Conservation (phyloP, 768 basidiomycete species). For the Lentinula guzmanii region DNA sequence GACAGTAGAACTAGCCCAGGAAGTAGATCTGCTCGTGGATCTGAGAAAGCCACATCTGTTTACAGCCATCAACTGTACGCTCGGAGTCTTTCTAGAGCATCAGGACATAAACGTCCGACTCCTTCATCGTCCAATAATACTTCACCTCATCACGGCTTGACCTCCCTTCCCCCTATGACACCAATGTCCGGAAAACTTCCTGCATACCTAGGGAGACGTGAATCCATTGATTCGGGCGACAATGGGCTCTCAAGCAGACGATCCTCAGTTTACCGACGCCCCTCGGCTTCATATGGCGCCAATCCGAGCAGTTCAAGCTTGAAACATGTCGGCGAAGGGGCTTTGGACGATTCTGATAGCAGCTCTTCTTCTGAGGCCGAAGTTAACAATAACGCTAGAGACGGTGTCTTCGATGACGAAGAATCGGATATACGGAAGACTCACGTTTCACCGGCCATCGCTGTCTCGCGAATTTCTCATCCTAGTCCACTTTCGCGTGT, state of each 20-base stretch:
- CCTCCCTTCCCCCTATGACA: constrained; percentile 40
- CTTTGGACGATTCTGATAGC: constrained; percentile 66
- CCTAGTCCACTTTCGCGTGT: constrained; percentile 67
- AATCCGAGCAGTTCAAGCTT: constrained; percentile 38
- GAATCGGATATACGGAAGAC: constrained; percentile 15
- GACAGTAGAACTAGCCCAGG: constrained; percentile 21
- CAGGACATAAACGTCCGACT: constrained; percentile 37
- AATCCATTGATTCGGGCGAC: constrained; percentile 25
- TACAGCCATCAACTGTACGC: constrained; percentile 13
- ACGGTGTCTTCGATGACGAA: constrained; percentile 25
- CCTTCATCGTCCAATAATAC: constrained; percentile 54
- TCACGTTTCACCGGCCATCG: constrained; percentile 28
- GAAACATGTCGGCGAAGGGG: constrained; percentile 70
- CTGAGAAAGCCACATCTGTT: constrained; percentile 11
- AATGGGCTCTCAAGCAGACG: constrained; percentile 19
- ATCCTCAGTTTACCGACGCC: constrained; percentile 34
- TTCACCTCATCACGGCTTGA: constrained; percentile 43
- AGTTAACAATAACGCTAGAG: constrained; percentile 16
- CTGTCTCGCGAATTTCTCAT: constrained; percentile 27
- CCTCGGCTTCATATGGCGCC: constrained; percentile 38
- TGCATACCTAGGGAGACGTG: constrained; percentile 33
- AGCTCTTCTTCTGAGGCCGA: constrained; percentile 37
- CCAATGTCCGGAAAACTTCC: constrained; percentile 21
- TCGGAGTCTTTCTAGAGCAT: constrained; percentile 28
- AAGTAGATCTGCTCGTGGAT: constrained; percentile 11